A percentile compares a stretch with the other conserved stretches of the same genome.
Evolutionary conservation across 805 yeast genomes (phyloP).

Genomic region (Candida palmyrensis): DNA sequence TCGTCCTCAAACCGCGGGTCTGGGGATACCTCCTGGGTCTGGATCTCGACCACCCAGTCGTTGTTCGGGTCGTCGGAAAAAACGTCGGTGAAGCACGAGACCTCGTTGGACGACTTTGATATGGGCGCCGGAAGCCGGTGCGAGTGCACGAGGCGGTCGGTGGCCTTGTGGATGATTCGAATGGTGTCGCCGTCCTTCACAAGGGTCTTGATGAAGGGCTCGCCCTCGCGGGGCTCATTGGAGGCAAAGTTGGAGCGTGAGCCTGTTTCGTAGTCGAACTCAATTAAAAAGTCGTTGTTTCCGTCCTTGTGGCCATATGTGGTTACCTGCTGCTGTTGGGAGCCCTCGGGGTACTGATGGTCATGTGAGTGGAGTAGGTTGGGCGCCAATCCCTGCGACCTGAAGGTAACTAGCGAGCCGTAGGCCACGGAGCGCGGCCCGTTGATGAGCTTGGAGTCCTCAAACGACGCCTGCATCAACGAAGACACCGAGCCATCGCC

Average conservation of each 20-base stretch:
- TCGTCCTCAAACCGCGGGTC: constrained; percentile 42
- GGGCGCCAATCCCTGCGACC: constrained; percentile 69
- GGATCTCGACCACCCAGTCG: constrained; percentile 87
- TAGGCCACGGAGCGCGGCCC: constrained; percentile 65
- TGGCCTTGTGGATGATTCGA: constrained; percentile 64
- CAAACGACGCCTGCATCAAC: constrained; percentile 80
- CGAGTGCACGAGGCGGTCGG: constrained; percentile 77
- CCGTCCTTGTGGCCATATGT: constrained; percentile 85
- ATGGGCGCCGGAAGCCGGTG: constrained; percentile 78
- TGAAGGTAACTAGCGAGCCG: constrained; percentile 59
- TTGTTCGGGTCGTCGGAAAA: constrained; percentile 74
- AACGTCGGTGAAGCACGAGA: constrained; percentile 77
- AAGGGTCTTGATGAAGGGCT: constrained; percentile 5
- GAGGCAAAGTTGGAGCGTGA: constrained; percentile 25
- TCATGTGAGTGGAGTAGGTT: constrained; percentile 83
- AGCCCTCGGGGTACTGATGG: constrained; percentile 85
- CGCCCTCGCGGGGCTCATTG: constrained; percentile 16
- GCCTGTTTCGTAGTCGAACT: constrained; percentile 48
- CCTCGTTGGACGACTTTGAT: constrained; percentile 66
- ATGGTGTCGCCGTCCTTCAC: constrained; percentile 53
- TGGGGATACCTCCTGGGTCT: constrained; percentile 48
- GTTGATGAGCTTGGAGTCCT: constrained; percentile 55
- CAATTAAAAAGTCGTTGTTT: constrained; percentile 78
- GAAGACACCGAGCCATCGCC: constrained; percentile 93
- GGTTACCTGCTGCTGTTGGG: constrained; percentile 91